These are phyloP conservation scores for Zygotorulaspora florentina DNA, from an alignment of 805 yeast species.

Conservation along the genomic window DNA sequence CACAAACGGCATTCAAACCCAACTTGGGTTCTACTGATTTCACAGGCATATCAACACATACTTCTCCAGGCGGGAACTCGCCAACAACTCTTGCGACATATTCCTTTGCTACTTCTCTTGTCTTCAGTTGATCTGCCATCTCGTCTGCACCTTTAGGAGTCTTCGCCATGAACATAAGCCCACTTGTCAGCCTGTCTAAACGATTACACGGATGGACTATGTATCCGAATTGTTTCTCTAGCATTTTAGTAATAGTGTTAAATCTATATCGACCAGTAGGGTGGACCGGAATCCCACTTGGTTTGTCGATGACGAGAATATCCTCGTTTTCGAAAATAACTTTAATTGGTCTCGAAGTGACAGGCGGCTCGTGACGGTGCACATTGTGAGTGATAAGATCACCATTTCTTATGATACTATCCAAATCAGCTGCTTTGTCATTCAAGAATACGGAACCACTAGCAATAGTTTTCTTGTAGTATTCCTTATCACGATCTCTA, in stretches of 20 bases:
- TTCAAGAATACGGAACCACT: slow-evolving; percentile 76
- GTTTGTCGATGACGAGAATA: slow-evolving; percentile 82
- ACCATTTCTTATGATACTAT: slow-evolving; percentile 71
- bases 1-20: slow-evolving; percentile 55
- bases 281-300: slow-evolving; percentile 92
- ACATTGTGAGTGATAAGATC: slow-evolving; percentile 73
- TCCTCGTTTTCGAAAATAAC: slow-evolving; percentile 73
- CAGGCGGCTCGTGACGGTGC: slow-evolving; percentile 91
- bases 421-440: slow-evolving; percentile 55
- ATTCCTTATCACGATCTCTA: slow-evolving; percentile 65
- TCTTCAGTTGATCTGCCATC: slow-evolving; percentile 66
- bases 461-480: slow-evolving; percentile 52
- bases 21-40: slow-evolving; percentile 68
- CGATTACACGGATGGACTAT: slow-evolving; percentile 84
- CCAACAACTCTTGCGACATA: slow-evolving; percentile 89
- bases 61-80: slow-evolving; percentile 62
- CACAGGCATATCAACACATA: slow-evolving; percentile 64
- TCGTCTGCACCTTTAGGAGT: slow-evolving; percentile 72
- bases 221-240: slow-evolving; percentile 64
- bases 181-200: slow-evolving; percentile 86
- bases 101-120: slow-evolving; percentile 70
- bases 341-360: slow-evolving; percentile 51
- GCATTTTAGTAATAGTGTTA: slow-evolving; percentile 69
- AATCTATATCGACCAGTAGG: slow-evolving; percentile 85
- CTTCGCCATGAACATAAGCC: slow-evolving; percentile 87